Evolutionary conservation across 768 basidiomycete genomes (phyloP).

Genomic region (Pleurotus ostreatus): DNA sequence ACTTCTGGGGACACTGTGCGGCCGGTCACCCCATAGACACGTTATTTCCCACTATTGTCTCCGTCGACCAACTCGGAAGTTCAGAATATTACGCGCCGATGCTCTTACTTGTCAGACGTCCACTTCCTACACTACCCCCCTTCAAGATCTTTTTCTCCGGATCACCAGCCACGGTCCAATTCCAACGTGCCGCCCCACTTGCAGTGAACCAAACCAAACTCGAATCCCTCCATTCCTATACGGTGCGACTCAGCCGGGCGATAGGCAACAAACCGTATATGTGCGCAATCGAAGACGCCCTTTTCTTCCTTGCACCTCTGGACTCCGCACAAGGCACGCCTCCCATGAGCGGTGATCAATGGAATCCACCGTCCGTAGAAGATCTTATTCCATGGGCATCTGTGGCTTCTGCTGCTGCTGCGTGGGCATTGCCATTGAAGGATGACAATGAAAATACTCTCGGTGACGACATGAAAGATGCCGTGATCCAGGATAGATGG

Average conservation of each 20-base stretch:
- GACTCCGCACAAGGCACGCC: conserved; percentile 30
- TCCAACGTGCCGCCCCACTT: conserved; percentile 47
- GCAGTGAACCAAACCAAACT: conserved; percentile 41
- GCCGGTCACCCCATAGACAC: conserved; percentile 17
- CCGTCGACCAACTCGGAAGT: conserved; percentile 27
- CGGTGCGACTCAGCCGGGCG: conserved; percentile 56
- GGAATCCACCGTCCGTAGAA: conserved; percentile 30
- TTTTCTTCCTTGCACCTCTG: conserved; percentile 69
- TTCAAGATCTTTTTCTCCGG: conserved; percentile 64
- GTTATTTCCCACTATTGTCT: conserved; percentile 59
- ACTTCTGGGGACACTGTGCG: conserved; percentile 58
- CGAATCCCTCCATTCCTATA: conserved; percentile 53
- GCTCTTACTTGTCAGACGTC: conserved; percentile 60
- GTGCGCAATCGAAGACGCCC: conserved; percentile 49
- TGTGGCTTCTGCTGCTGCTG: conserved; percentile 46
- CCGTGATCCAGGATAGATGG: conserved; percentile 71
- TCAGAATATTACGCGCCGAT: conserved; percentile 50
- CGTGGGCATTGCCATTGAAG: conserved; percentile 49
- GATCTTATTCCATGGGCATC: conserved; percentile 61
- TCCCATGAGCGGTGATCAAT: conserved; percentile 10
- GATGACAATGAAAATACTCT: conserved; percentile 29
- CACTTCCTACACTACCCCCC: conserved; percentile 51
- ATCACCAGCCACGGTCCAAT: conserved; percentile 34
- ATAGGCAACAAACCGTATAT: conserved; percentile 65
- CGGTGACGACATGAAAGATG: conserved; percentile 49